Evolutionary conservation across 1,284 basidiomycete species (phyloP).

Genomic region (Moesziomyces aphidis): DNA sequence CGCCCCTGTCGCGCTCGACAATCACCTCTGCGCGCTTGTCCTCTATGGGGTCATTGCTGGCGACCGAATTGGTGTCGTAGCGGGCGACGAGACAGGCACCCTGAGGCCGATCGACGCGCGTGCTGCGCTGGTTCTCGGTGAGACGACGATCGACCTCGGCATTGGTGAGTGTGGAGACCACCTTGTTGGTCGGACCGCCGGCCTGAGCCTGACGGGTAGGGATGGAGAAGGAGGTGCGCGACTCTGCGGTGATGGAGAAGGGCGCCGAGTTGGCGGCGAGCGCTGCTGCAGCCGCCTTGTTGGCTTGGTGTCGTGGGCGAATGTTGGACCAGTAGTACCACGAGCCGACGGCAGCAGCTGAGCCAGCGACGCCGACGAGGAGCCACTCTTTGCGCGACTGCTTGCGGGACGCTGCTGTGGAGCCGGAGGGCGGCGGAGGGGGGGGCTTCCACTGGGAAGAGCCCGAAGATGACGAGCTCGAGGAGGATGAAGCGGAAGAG

Average conservation of each 20-base stretch:
- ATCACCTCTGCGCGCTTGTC: constrained; percentile 66
- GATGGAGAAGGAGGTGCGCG: constrained; percentile 58
- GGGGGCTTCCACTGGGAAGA: constrained; percentile 45
- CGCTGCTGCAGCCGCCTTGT: constrained; percentile 32
- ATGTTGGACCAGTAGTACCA: constrained; percentile 66
- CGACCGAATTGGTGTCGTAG: constrained; percentile 66
- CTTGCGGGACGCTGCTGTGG: constrained; percentile 49
- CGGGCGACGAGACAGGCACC: constrained; percentile 62
- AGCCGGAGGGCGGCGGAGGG: constrained; percentile 36
- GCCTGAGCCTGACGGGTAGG: constrained; percentile 48
- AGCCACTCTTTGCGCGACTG: constrained; percentile 64
- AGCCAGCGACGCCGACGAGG: constrained; percentile 63
- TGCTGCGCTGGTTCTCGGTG: constrained; percentile 58
- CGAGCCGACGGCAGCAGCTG: constrained; percentile 61
- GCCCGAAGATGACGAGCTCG: constrained; percentile 19
- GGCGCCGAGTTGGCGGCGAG: constrained; percentile 36
- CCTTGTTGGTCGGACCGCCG: constrained; percentile 51
- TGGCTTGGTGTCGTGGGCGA: constrained; percentile 41
- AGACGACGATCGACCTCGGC: constrained; percentile 62
- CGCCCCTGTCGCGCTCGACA: constrained; percentile 61
- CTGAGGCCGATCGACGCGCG: constrained; percentile 56
- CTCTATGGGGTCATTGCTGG: constrained; percentile 65
- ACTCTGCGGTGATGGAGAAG: constrained; percentile 51
- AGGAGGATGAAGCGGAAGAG: constrained; percentile 20
- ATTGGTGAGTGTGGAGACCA: constrained; percentile 59